phyloP scores from a whole-genome alignment of 768 basidiomycete genomes.

The Trametes sanguinea region DNA sequence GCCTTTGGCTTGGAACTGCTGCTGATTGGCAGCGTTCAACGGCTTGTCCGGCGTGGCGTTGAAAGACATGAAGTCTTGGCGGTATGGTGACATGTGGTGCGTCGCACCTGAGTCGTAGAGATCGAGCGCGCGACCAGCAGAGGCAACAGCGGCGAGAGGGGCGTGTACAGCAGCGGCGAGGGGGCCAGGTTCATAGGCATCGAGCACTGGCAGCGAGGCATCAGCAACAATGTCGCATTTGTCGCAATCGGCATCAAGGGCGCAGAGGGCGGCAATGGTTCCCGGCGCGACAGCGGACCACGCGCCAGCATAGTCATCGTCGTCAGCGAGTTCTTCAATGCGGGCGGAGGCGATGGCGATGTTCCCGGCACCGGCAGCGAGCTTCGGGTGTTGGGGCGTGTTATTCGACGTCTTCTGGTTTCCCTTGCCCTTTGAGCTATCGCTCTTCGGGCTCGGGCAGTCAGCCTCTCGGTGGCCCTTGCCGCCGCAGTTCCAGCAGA shows the following conservation, averaged over 20 bases:
- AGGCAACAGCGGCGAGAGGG: neutral
- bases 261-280: too few relatives aligned
- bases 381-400: neutral
- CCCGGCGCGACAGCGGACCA: too few relatives aligned
- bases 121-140: constrained; percentile 7
- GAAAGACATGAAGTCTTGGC: constrained; percentile 11
- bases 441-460: constrained; percentile 1
- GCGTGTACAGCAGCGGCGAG: too few relatives aligned
- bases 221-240: too few relatives aligned
- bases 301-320: neutral
- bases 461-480: constrained; percentile 12
- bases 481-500: constrained; percentile 15
- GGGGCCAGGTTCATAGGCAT: too few relatives aligned
- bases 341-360: neutral
- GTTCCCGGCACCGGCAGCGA: neutral
- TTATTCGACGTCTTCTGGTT: neutral
- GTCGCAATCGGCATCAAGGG: too few relatives aligned
- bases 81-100: constrained; percentile 22
- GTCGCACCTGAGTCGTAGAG: constrained; percentile 26
- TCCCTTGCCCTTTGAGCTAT: neutral
- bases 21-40: neutral
- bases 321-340: constrained; percentile 17
- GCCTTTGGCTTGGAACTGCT: constrained; percentile 27
- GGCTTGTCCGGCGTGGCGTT: constrained; percentile 25
- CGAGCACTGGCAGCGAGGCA: too few relatives aligned